These are phyloP conservation scores for Fusarium dlaminii DNA, from an alignment of 2,329 filamentous ascomycete genomes.

Conservation along the genomic window DNA sequence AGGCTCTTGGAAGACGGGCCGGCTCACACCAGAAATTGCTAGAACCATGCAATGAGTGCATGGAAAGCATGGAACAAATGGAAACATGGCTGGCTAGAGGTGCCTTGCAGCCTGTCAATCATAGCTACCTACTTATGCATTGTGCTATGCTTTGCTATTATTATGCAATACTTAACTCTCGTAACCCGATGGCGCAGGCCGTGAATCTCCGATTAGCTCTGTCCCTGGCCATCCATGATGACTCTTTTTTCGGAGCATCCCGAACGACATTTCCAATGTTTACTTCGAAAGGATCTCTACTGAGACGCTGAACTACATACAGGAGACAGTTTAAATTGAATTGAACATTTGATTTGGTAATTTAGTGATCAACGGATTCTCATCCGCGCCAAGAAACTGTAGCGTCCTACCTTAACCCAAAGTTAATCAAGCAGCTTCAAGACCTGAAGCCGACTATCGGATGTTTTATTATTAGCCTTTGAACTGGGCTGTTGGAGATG, in stretches of 20 bases:
- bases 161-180: conserved; percentile 10
- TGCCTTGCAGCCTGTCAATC: conserved; percentile 31
- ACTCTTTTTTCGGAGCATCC: conserved; percentile 1
- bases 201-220: not conserved
- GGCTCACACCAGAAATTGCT: conserved; percentile 35
- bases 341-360: not conserved
- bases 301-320: not conserved
- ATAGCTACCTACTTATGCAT: not conserved
- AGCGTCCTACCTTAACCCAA: conserved; percentile 27
- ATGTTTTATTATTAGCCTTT: conserved; percentile 25
- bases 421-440: conserved; percentile 15
- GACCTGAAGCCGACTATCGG: conserved; percentile 15
- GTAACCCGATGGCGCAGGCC: conserved; percentile 7
- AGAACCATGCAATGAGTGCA: conserved; percentile 31
- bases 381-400: conserved; percentile 13
- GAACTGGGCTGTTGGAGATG: conserved; percentile 10
- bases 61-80: conserved; percentile 11
- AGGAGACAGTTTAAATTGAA: not conserved
- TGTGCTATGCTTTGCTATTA: not conserved
- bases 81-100: not conserved
- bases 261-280: not conserved
- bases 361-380: not conserved
- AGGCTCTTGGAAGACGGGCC: conserved; percentile 37
- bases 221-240: conserved; percentile 7
- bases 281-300: not conserved